Conservation (phyloP, 225 moss, liverwort and hornwort species). For the Pseudoscleropodium purum region DNA sequence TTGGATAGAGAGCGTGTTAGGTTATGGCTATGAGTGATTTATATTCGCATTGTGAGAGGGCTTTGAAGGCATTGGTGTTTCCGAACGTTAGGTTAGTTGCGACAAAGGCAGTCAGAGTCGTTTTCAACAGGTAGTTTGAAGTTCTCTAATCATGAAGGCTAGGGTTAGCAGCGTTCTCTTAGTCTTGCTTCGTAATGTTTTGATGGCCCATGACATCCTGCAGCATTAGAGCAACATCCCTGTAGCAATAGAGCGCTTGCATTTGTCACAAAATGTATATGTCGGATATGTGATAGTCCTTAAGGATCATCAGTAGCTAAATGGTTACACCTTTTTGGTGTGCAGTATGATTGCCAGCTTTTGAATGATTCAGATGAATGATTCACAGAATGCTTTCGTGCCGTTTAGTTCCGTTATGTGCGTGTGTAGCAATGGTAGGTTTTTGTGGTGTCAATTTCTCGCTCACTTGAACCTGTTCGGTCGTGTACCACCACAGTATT, state of each 20-base stretch:
- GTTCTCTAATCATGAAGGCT: background rate
- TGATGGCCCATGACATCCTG: background rate
- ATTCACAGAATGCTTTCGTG: background rate
- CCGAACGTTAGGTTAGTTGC: background rate
- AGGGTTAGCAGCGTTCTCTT: background rate
- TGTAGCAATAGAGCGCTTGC: background rate
- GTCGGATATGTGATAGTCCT: background rate
- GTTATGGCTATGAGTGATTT: background rate
- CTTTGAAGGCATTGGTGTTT: background rate
- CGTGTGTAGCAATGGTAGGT: background rate
- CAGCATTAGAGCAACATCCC: background rate
- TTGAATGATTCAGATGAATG: background rate
- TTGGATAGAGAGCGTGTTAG: background rate
- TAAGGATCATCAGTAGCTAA: background rate
- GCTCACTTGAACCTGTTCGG: background rate
- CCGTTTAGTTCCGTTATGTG: background rate
- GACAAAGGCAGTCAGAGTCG: background rate
- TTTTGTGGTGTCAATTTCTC: background rate
- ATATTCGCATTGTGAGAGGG: background rate
- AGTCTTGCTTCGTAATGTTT: background rate
- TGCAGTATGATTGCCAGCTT: background rate
- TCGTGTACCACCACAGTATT: background rate
- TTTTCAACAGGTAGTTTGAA: background rate
- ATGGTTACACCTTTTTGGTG: background rate
- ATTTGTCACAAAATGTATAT: background rate